Conservation (phyloP, 164 flowering plant genomes). For the Magnolia kwangsiensis region DNA sequence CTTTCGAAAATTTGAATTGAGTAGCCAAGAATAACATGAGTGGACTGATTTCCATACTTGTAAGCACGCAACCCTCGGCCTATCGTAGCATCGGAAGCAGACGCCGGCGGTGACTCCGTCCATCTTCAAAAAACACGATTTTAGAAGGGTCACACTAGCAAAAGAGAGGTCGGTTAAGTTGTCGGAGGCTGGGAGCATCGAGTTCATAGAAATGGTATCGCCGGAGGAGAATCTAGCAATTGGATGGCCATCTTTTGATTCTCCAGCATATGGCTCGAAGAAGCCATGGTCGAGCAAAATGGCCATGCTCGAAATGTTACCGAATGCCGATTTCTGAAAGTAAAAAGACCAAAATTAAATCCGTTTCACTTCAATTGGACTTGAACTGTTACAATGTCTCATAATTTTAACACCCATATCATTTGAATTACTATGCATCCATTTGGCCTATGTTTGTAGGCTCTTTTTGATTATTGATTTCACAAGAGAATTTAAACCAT, state of each 20-base stretch:
- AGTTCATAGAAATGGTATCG: slow-evolving; percentile 36
- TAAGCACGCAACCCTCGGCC: slow-evolving; percentile 31
- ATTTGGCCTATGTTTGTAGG: too few species aligned
- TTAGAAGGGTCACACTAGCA: slow-evolving; percentile 39
- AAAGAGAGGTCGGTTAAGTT: slow-evolving; percentile 29
- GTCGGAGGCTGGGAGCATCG: slow-evolving; percentile 11
- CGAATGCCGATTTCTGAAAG: slow-evolving; percentile 35
- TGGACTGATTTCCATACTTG: slow-evolving; percentile 56
- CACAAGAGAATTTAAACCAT: too few species aligned
- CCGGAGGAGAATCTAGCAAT: slow-evolving; percentile 45
- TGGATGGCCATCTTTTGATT: slow-evolving; percentile 39
- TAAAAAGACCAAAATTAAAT: not conserved
- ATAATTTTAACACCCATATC: too few species aligned
- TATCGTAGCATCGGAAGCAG: slow-evolving; percentile 29
- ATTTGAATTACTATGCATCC: too few species aligned
- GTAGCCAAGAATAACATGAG: slow-evolving; percentile 45
- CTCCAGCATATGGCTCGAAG: slow-evolving; percentile 55
- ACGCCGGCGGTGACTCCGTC: slow-evolving; percentile 44
- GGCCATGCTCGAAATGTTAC: slow-evolving; percentile 39
- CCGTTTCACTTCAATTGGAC: too few species aligned
- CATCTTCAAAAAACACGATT: slow-evolving; percentile 35
- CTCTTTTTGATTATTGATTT: too few species aligned
- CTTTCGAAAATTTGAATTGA: slow-evolving; percentile 28
- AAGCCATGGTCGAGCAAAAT: slow-evolving; percentile 39
- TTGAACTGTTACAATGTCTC: too few species aligned